A percentile compares a stretch with the other conserved stretches of the same genome.
Evolutionary conservation across 2,329 filamentous ascomycete species (phyloP).

Genomic region (Aspergillus tamarii): DNA sequence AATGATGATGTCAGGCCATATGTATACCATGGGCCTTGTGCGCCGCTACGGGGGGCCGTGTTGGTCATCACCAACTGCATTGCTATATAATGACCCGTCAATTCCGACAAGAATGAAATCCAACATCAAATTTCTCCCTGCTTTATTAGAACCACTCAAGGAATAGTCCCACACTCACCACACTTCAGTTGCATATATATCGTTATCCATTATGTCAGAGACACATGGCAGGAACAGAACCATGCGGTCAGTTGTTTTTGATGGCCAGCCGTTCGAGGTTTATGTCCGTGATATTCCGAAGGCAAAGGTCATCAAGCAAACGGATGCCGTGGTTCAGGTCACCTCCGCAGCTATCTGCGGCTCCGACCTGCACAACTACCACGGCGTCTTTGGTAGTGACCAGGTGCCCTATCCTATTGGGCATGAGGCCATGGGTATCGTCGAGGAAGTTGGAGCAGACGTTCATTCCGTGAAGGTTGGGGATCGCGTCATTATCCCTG

Average conservation of each 20-base stretch:
- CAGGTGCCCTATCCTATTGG: not conserved
- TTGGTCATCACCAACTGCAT: not conserved
- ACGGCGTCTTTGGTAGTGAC: not conserved
- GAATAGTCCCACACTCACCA: not conserved
- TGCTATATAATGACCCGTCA: not conserved
- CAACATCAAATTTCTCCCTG: too few species aligned
- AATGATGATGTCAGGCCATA: not conserved
- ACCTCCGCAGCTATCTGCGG: slow-evolving; percentile 3
- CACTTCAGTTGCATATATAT: not conserved
- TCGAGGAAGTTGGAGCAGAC: not conserved
- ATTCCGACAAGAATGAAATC: not conserved
- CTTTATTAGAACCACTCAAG: not conserved
- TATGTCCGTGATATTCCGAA: not conserved
- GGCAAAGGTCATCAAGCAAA: not conserved
- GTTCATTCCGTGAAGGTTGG: not conserved
- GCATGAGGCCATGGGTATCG: slow-evolving; percentile 1
- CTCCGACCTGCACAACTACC: slow-evolving; percentile 2
- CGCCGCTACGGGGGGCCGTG: not conserved
- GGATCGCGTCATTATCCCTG: not conserved
- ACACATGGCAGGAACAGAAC: not conserved
- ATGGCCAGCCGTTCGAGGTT: not conserved
- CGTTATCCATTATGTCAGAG: not conserved
- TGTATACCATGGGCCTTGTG: not conserved
- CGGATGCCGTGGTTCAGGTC: not conserved
- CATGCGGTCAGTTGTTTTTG: not conserved